Evolutionary conservation across 2,329 filamentous ascomycete species (phyloP), one percentile per base, ranked within the genome.

Genomic region (Aschersonia sp.): DNA sequence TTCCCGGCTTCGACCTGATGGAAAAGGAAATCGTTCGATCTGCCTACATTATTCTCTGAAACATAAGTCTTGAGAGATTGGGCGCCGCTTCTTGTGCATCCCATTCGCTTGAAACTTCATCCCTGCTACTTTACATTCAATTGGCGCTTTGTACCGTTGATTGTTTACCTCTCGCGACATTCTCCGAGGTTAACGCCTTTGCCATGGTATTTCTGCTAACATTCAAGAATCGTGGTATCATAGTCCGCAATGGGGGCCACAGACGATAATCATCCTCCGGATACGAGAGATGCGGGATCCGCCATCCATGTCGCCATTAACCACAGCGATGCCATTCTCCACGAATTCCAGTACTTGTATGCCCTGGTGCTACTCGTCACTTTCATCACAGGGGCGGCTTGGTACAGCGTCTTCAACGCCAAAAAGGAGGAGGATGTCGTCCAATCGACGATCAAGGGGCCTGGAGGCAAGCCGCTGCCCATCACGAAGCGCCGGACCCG

Each of bases 381-480:
- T 22, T 76, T 79, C 55, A 63, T 78, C 50, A 52, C 67, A 40
- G 62, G 71, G 47, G 70, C 73, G 43, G 71, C 69, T 35, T 66
- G 70, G 51, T 71, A 77, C 59, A 76, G 73, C 57, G 66, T 78
- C 41, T 62, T 71, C 58, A 70, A 67, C 48, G 68, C 72, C 32
- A 69, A 68, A 53, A 72, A 67, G 47, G 67, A 70, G 49, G 72
- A 74, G 39, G 66, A 71, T 52, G 58, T 68, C 37, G 59, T 69
- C 29, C 62, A 64, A 46, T 74, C 71, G 29, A 70, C 64, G 32
- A 64, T 76, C 53, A 80, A 74, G 47, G 89, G 89, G n/a, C 88
- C 89, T 1, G 89, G 87, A 48, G 90, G 89, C 54, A 89, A 94
- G 62, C 87, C 87, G 35, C 70, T 95, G 47, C 88, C 87, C n/a